Percentiles rank a stretch among this genome's conserved stretches.
These are phyloP conservation scores for Verticillium isaacii DNA, from an alignment of 2,329 filamentous ascomycete species.

Conservation along the genomic window DNA sequence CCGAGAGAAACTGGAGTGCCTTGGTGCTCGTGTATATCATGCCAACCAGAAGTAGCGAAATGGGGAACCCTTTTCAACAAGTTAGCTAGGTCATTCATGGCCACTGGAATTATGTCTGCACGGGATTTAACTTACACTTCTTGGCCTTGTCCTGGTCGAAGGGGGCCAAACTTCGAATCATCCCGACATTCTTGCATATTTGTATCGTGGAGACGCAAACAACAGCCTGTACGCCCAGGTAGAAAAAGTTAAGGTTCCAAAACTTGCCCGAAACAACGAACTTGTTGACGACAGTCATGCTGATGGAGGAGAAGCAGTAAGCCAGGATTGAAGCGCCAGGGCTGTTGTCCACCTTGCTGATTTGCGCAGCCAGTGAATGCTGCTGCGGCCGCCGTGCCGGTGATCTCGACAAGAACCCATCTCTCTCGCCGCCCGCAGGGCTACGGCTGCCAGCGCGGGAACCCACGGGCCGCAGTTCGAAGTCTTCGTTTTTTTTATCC, in stretches of 20 bases:
- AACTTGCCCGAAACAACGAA: conserved; percentile 86
- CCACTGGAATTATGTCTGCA: neutral
- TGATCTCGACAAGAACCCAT: conserved; percentile 42
- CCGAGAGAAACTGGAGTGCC: conserved; percentile 91
- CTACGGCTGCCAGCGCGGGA: conserved; percentile 30
- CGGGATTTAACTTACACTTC: conserved; percentile 63
- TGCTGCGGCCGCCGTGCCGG: conserved; percentile 29
- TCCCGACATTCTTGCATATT: conserved; percentile 70
- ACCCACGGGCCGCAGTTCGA: conserved; percentile 65
- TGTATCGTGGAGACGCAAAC: conserved; percentile 21
- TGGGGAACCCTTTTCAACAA: conserved; percentile 75
- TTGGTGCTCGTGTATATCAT: conserved; percentile 99
- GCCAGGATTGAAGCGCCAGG: conserved; percentile 76
- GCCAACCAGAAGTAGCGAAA: conserved; percentile 90
- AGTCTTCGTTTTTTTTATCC: conserved; percentile 90
- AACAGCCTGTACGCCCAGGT: conserved; percentile 82
- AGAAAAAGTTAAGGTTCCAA: conserved; percentile 97
- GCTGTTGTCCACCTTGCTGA: conserved; percentile 63
- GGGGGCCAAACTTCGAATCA: conserved; percentile 76
- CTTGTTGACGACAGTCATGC: conserved; percentile 99
- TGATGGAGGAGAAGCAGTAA: conserved; percentile 94
- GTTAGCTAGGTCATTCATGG: conserved; percentile 12
- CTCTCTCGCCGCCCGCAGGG: conserved; percentile 45
- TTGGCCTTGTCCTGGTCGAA: conserved; percentile 87
- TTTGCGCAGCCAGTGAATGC: conserved; percentile 19